Evolutionary conservation across 225 moss, liverwort and hornwort genomes (phyloP).

Genomic region (Ulota crispa): DNA sequence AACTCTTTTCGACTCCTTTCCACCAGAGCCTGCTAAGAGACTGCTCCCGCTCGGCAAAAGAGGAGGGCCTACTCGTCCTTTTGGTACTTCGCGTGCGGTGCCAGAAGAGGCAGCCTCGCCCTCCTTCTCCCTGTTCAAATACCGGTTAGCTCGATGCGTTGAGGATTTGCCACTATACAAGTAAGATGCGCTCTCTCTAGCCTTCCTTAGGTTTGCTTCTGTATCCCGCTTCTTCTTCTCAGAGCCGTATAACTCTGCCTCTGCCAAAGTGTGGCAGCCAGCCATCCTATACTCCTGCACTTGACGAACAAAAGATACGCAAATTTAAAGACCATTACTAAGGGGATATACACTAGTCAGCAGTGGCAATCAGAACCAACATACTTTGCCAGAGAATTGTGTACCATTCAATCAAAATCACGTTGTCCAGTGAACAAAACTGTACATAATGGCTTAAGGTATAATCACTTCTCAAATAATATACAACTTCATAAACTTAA

Average conservation of each 20-base stretch:
- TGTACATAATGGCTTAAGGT: neutral
- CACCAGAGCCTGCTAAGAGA: slow-evolving; percentile 54
- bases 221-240: slow-evolving; percentile 81
- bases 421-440: neutral
- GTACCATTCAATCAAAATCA: neutral
- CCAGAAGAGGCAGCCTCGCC: slow-evolving; percentile 84
- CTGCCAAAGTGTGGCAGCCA: slow-evolving; percentile 74
- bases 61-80: slow-evolving; percentile 60
- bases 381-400: neutral
- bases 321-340: slow-evolving; percentile 3
- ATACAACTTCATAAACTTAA: neutral
- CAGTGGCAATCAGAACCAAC: neutral
- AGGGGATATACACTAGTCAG: neutral
- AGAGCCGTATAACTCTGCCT: slow-evolving; percentile 68
- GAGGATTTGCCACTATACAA: slow-evolving; percentile 72
- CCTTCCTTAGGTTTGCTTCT: slow-evolving; percentile 67
- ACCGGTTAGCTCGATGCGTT: slow-evolving; percentile 85
- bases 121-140: slow-evolving; percentile 83
- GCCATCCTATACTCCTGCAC: slow-evolving; percentile 92
- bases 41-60: slow-evolving; percentile 61
- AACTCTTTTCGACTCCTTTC: slow-evolving; percentile 67
- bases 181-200: slow-evolving; percentile 64
- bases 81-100: slow-evolving; percentile 66
- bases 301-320: slow-evolving; percentile 35
- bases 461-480: neutral